Conservation (phyloP, 1,284 basidiomycete species). For the Malassezia sympodialis region DNA sequence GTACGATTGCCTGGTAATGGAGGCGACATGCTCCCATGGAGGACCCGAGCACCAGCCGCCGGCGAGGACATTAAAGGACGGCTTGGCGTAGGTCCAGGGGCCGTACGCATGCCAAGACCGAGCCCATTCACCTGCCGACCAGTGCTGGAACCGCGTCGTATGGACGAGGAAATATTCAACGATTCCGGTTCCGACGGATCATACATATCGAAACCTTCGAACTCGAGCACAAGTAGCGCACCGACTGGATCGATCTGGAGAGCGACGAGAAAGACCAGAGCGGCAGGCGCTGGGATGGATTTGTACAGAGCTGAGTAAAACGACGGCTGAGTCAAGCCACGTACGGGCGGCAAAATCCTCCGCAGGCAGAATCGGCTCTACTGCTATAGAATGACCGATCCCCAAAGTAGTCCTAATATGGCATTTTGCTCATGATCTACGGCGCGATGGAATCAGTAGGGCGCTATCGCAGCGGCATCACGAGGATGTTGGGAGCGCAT, state of each 20-base stretch:
- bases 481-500: background rate
- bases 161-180: background rate
- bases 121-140: background rate
- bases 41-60: background rate
- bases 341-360: background rate
- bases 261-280: background rate
- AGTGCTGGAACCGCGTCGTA: background rate
- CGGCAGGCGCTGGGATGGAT: background rate
- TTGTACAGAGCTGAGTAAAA: background rate
- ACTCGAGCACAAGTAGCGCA: background rate
- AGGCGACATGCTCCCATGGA: background rate
- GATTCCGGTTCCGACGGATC: background rate
- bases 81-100: background rate
- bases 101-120: background rate
- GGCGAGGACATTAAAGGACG: background rate
- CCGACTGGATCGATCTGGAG: background rate
- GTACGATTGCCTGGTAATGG: background rate
- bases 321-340: background rate
- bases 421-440: conserved; percentile 6
- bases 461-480: background rate
- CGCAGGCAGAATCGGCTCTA: background rate
- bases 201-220: background rate
- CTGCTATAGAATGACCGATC: background rate
- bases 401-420: background rate
- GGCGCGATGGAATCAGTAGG: background rate